Percentiles rank a stretch among this genome's conserved stretches.
Evolutionary conservation across 1,139 yeast species (phyloP).

Genomic region (Sugiyamaella sp.): DNA sequence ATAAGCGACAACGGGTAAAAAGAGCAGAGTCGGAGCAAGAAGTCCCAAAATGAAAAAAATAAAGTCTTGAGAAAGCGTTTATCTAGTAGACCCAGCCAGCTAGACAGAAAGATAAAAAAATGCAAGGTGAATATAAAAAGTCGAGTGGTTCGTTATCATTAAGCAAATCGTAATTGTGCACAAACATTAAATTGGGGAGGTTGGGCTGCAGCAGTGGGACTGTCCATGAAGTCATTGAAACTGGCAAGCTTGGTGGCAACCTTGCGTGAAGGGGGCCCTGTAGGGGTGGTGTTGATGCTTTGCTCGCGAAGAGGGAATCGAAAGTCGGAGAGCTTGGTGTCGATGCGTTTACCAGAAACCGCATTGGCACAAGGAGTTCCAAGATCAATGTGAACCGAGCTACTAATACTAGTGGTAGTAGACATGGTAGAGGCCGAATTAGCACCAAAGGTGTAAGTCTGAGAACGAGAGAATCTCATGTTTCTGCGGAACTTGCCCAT

Average conservation of each 20-base stretch:
- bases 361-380: conserved; percentile 10
- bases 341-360: conserved; percentile 9
- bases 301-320: conserved; percentile 28
- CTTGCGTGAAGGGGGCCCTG: conserved; percentile 23
- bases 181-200: conserved; percentile 16
- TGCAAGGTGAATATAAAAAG: conserved; percentile 15
- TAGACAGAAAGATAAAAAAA: conserved; percentile 19
- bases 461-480: conserved; percentile 36
- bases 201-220: conserved; percentile 4
- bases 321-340: conserved; percentile 19
- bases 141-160: conserved; percentile 13
- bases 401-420: conserved; percentile 5
- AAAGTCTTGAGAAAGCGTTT: conserved; percentile 1
- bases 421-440: conserved; percentile 1
- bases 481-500: conserved; percentile 61
- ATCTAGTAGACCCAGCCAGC: conserved; percentile 7
- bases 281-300: conserved; percentile 27
- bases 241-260: conserved; percentile 13
- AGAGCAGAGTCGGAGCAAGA: not conserved
- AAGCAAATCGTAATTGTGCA: conserved; percentile 17
- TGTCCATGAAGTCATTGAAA: conserved; percentile 15
- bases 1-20: conserved; percentile 9
- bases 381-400: not conserved
- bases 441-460: conserved; percentile 28
- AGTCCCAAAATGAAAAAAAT: not conserved